Evolutionary conservation across 768 basidiomycete genomes (phyloP).

Genomic region (Chlorophyllum brunneum): DNA sequence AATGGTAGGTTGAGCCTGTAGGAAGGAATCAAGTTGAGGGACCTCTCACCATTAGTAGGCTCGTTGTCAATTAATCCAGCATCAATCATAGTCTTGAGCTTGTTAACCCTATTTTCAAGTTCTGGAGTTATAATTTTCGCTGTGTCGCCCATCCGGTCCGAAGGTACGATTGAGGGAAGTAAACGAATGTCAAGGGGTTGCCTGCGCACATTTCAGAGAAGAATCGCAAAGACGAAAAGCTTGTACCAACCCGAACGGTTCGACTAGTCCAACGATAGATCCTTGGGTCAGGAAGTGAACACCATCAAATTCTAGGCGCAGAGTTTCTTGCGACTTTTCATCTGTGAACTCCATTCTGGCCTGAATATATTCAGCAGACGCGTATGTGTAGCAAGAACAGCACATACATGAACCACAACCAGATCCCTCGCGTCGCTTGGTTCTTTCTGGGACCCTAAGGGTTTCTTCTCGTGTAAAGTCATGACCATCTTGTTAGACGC

Average conservation of each 20-base stretch:
- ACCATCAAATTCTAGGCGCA: conserved; percentile 72
- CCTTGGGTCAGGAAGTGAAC: conserved; percentile 73
- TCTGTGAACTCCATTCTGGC: conserved; percentile 71
- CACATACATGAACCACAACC: conserved; percentile 63
- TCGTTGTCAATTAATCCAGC: conserved; percentile 60
- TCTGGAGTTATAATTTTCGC: conserved; percentile 57
- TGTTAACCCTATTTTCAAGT: conserved; percentile 52
- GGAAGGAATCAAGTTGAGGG: neutral
- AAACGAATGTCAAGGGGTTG: conserved; percentile 60
- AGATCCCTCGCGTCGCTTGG: conserved; percentile 35
- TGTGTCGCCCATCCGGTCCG: conserved; percentile 50
- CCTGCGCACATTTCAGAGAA: conserved; percentile 26
- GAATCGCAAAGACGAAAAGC: neutral
- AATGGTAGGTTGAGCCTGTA: neutral
- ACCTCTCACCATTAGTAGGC: conserved; percentile 19
- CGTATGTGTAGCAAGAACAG: conserved; percentile 1
- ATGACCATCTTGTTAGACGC: conserved; percentile 57
- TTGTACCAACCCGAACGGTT: conserved; percentile 50
- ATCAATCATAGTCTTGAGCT: conserved; percentile 60
- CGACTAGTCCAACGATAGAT: conserved; percentile 72
- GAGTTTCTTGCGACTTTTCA: conserved; percentile 45
- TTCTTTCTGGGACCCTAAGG: conserved; percentile 31
- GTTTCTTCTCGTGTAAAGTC: conserved; percentile 60
- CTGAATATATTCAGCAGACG: conserved; percentile 29
- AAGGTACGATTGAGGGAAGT: conserved; percentile 64